Base-by-base conservation (phyloP, 2,329 filamentous ascomycete species). In the Knoxdaviesia capensis region DNA sequence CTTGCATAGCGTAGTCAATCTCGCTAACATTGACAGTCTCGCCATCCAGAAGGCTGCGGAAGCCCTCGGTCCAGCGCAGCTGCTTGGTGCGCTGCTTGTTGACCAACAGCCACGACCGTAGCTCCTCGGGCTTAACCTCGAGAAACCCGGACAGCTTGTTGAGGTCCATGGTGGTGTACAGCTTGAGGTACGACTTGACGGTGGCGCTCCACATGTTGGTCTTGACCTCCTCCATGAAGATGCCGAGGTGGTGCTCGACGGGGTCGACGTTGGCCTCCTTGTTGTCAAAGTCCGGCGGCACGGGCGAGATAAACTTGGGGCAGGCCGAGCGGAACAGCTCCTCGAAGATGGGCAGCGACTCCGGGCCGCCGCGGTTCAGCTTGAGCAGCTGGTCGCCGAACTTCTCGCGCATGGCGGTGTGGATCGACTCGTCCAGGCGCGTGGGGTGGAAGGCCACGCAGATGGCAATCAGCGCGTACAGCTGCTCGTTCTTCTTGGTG, bases 201-300 rank as follows among this genome's bases (percentile, higher is more conserved):
- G 87, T 94, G 38, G 90, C 90, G 60, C 84, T 88, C 77, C 77
- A 93, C 75, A 98, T 90, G 65, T 93, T 96, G 65, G 85, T 94
- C 77, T 93, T 94, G 62, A 98, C 88, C 69, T 98, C 90, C 53
- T 94, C 87, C 88, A 98, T 96, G 71, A 98, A 98, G 65, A 98
- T 81, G 54, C 82, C 71, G 49, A 94, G 77, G 65, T 98, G 88
- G 70, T 98, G 90, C 67, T 98, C 88, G 50, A 94, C 76, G 37
- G 90, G 90, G 66, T 98, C 90, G 54, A 96, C 71, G 69, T 98
- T 98, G 64, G 87, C 65, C 62, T 87, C 78, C 48, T 90, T 86
- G 72, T 92, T 88, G 59, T 96, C 90, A 61, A 98, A 98, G 66
- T 98, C 87, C 42, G 90, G 90, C 45, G 87, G 85, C 11, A 90